Conservation (phyloP, 306 rosid species). For the Rosa multiflora region DNA sequence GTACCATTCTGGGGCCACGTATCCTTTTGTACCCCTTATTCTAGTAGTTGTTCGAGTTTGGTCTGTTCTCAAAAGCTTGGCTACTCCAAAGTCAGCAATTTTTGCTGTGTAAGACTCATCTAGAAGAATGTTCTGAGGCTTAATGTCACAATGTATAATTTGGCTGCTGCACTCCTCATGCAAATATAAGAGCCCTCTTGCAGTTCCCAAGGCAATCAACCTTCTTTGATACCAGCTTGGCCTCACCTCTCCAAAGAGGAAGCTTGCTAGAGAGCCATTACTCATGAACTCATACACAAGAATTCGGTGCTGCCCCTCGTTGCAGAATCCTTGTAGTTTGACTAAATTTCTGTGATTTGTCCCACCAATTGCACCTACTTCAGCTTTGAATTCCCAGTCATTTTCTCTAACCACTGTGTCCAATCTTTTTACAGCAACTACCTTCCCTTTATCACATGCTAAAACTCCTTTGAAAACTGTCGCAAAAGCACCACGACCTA, state of each 20-base stretch:
- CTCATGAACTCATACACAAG: conserved; percentile 34
- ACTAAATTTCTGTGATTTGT: conserved; percentile 37
- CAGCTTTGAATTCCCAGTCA: conserved; percentile 41
- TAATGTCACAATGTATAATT: conserved; percentile 40
- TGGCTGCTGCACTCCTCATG: conserved; percentile 38
- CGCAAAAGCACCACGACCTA: conserved; percentile 30
- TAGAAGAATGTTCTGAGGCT: conserved; percentile 39
- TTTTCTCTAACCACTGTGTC: conserved; percentile 37
- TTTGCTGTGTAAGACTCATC: conserved; percentile 14
- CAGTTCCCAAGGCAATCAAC: conserved; percentile 18
- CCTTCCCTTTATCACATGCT: neutral
- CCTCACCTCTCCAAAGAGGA: conserved; percentile 9
- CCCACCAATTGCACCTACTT: conserved; percentile 30
- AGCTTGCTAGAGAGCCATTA: conserved; percentile 24
- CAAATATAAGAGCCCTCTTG: conserved; percentile 31
- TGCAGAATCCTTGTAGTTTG: conserved; percentile 25
- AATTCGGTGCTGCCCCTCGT: conserved; percentile 26
- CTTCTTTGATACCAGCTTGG: conserved; percentile 25
- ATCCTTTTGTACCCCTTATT: conserved; percentile 18
- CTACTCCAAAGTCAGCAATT: conserved; percentile 39
- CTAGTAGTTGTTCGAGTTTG: conserved; percentile 19
- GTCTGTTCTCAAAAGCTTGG: conserved; percentile 30
- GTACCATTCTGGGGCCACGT: conserved; percentile 21
- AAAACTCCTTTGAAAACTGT: conserved; percentile 35
- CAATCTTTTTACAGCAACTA: conserved; percentile 46